Evolutionary conservation across 2,329 filamentous ascomycete genomes (phyloP).

Genomic region (Aspergillus vadensis): DNA sequence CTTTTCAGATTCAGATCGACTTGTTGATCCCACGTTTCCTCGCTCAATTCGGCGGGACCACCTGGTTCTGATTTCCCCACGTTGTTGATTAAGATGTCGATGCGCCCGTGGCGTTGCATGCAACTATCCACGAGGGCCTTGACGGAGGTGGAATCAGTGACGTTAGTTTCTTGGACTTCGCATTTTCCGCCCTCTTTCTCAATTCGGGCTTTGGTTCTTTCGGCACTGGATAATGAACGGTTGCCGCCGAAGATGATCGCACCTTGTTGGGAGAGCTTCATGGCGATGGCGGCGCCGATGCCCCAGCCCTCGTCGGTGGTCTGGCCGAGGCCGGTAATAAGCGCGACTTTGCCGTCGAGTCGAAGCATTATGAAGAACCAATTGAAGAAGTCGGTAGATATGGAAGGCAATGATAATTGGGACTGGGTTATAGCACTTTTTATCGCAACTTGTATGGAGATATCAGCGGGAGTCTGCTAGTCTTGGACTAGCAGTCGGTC

Average conservation of each 20-base stretch:
- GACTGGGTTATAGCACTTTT: too few species aligned
- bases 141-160: constrained; percentile 56
- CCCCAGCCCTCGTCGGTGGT: constrained; percentile 50
- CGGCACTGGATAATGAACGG: constrained; percentile 45
- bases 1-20: constrained; percentile 59
- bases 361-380: constrained; percentile 23
- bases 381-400: too few species aligned
- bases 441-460: too few species aligned
- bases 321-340: constrained; percentile 37
- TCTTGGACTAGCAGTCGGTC: too few species aligned
- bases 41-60: constrained; percentile 51
- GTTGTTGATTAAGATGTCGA: constrained; percentile 64
- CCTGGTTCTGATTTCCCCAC: constrained; percentile 60
- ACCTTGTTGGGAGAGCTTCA: constrained; percentile 51
- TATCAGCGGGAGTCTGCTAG: too few species aligned
- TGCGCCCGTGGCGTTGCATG: constrained; percentile 54
- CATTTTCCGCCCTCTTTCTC: constrained; percentile 36
- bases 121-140: constrained; percentile 56
- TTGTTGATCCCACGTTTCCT: constrained; percentile 56
- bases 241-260: constrained; percentile 57
- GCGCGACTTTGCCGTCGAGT: constrained; percentile 26
- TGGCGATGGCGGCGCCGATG: constrained; percentile 55
- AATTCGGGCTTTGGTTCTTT: constrained; percentile 45
- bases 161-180: constrained; percentile 51
- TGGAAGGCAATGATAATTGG: too few species aligned